Evolutionary conservation across 257 asterid genomes (phyloP).

Genomic region (Nicotiana obtusifolia): DNA sequence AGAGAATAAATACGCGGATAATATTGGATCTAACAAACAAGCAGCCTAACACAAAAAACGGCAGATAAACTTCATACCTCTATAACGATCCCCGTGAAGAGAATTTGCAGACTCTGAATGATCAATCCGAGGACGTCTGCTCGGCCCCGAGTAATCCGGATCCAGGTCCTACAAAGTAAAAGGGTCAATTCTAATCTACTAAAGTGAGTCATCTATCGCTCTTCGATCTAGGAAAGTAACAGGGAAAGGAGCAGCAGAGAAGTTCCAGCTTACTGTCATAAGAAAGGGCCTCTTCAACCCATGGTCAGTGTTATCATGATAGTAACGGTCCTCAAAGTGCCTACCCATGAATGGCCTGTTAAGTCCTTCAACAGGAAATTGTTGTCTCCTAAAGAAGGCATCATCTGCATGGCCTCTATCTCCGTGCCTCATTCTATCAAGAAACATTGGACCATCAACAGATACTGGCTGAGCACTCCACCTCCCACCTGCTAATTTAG

Average conservation of each 20-base stretch:
- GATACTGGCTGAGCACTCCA: conserved; percentile 39
- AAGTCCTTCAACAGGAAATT: conserved; percentile 36
- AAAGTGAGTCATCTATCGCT: background rate
- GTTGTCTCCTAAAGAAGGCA: conserved; percentile 36
- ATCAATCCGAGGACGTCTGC: conserved; percentile 42
- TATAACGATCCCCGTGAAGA: conserved; percentile 28
- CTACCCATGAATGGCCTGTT: conserved; percentile 37
- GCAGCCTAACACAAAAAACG: conserved; percentile 10
- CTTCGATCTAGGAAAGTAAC: background rate
- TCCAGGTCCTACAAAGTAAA: conserved; percentile 34
- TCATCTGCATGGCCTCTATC: conserved; percentile 33
- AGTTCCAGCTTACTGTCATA: conserved; percentile 37
- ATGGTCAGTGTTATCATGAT: conserved; percentile 34
- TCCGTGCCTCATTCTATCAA: conserved; percentile 34
- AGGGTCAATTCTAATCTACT: background rate
- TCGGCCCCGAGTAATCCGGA: conserved; percentile 42
- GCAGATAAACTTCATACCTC: conserved; percentile 25
- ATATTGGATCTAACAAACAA: background rate
- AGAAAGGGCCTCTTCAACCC: conserved; percentile 47
- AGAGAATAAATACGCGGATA: conserved; percentile 1
- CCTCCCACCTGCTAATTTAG: conserved; percentile 38
- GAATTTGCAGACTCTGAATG: conserved; percentile 35
- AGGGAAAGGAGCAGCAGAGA: background rate
- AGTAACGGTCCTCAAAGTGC: conserved; percentile 34
- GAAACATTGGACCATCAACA: conserved; percentile 25